phyloP scores from a whole-genome alignment of 2,329 filamentous ascomycete species.

The Apiospora marii region DNA sequence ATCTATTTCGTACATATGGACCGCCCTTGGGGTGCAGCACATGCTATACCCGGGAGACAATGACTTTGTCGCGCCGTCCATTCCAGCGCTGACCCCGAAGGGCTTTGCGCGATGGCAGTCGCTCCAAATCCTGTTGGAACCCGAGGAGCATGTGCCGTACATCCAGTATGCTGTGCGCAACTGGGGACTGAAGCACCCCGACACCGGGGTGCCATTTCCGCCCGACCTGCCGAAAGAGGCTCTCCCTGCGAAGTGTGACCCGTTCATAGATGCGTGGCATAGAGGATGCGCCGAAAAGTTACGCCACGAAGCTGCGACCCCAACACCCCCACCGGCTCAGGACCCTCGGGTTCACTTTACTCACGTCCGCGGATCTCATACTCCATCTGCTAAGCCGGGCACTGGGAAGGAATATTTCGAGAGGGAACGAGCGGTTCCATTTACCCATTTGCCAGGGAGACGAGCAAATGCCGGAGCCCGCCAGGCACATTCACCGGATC shows the following conservation, averaged over 20 bases:
- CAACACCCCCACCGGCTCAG: constrained; percentile 32
- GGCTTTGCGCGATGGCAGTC: constrained; percentile 96
- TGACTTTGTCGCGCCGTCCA: constrained; percentile 76
- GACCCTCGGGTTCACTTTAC: constrained; percentile 42
- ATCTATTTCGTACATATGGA: constrained; percentile 91
- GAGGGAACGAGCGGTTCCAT: constrained; percentile 45
- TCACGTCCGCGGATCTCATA: constrained; percentile 40
- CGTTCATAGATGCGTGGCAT: constrained; percentile 88
- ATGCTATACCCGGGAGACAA: constrained; percentile 78
- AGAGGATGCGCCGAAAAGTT: constrained; percentile 76
- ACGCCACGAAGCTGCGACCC: constrained; percentile 60
- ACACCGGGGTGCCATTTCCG: constrained; percentile 74
- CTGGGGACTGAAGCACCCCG: constrained; percentile 79
- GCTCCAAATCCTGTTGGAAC: constrained; percentile 85
- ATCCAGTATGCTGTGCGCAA: constrained; percentile 80
- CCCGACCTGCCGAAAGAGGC: constrained; percentile 64
- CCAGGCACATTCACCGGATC: constrained; percentile 35
- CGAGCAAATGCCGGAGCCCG: constrained; percentile 36
- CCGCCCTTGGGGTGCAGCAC: constrained; percentile 89
- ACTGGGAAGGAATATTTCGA: constrained; percentile 47
- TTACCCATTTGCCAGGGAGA: constrained; percentile 36
- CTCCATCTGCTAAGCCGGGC: constrained; percentile 39
- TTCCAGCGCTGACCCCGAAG: constrained; percentile 82
- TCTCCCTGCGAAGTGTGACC: constrained; percentile 77
- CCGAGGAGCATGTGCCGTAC: constrained; percentile 86